These are phyloP conservation scores for Tetrapisispora taiwanensis DNA, from an alignment of 805 yeast genomes.

Conservation along the genomic window DNA sequence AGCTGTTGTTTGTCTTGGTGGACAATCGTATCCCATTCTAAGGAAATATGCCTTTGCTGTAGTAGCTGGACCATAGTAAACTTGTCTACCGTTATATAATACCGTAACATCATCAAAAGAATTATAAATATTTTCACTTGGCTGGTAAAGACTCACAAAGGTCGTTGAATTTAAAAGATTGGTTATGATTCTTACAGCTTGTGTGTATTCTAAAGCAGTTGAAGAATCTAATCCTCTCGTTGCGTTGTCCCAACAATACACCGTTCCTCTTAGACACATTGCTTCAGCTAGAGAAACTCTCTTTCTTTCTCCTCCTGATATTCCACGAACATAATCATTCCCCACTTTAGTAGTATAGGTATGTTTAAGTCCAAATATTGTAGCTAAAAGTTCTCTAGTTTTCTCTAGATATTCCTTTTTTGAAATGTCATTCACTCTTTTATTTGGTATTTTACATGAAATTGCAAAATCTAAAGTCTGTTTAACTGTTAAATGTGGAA, in stretches of 20 bases:
- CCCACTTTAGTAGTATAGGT: slow-evolving; percentile 57
- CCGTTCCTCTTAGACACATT: slow-evolving; percentile 39
- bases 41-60: slow-evolving; percentile 44
- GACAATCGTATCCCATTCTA: slow-evolving; percentile 47
- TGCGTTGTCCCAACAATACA: slow-evolving; percentile 63
- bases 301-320: slow-evolving; percentile 65
- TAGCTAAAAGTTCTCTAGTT: slow-evolving; percentile 33
- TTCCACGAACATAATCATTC: slow-evolving; percentile 57
- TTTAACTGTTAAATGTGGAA: slow-evolving; percentile 52
- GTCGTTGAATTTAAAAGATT: slow-evolving; percentile 41
- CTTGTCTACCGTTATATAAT: slow-evolving; percentile 43
- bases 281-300: slow-evolving; percentile 67
- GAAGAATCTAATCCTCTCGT: slow-evolving; percentile 73
- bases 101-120: slow-evolving; percentile 46
- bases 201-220: slow-evolving; percentile 58
- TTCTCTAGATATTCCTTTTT: slow-evolving; percentile 32
- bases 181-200: slow-evolving; percentile 49
- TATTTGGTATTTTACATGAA: slow-evolving; percentile 42
- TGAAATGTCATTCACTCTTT: slow-evolving; percentile 39
- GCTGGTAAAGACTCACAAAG: slow-evolving; percentile 51
- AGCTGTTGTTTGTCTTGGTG: slow-evolving; percentile 50
- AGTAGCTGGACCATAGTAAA: slow-evolving; percentile 44
- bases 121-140: slow-evolving; percentile 45
- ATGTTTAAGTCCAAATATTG: slow-evolving; percentile 47
- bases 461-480: slow-evolving; percentile 50